Percentiles rank a stretch among this genome's conserved stretches.
phyloP scores from a whole-genome alignment of 768 basidiomycete species.

The Pilatotrama ljubarskyi region DNA sequence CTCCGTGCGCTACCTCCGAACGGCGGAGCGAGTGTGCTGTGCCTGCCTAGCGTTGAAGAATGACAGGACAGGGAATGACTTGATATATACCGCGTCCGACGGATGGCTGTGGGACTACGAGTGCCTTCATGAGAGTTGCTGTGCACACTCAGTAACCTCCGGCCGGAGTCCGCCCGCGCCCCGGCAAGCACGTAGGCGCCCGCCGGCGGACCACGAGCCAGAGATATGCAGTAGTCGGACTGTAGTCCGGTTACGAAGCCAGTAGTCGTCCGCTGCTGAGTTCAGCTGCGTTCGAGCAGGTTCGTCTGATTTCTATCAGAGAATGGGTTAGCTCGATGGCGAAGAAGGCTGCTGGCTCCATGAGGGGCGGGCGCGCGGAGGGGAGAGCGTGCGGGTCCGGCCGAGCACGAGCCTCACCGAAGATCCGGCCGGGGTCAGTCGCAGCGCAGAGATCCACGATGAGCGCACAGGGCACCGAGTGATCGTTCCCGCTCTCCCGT shows the following conservation, averaged over 20 bases:
- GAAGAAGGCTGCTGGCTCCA: not conserved
- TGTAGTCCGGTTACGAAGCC: not conserved
- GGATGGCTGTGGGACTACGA: conserved; percentile 7
- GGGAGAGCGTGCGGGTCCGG: conserved; percentile 1
- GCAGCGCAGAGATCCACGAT: conserved; percentile 11
- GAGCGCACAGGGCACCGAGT: conserved; percentile 18
- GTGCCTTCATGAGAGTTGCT: conserved; percentile 8
- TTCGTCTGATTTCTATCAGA: conserved; percentile 3
- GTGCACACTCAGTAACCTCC: conserved; percentile 7
- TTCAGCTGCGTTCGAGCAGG: not conserved
- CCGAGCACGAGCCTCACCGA: conserved; percentile 9
- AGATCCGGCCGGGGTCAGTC: conserved; percentile 20
- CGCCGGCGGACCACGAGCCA: not conserved
- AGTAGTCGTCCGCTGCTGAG: not conserved
- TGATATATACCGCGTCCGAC: conserved; percentile 13
- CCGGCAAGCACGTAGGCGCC: not conserved
- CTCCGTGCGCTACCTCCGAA: not conserved
- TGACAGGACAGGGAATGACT: conserved; percentile 2
- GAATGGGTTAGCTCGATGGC: not conserved
- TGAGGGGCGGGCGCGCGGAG: not conserved
- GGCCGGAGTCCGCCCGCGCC: not conserved
- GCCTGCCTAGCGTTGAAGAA: not conserved
- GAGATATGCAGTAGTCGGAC: not conserved
- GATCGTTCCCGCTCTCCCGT: conserved; percentile 10
- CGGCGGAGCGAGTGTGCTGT: not conserved